Percentiles rank a stretch among this genome's conserved stretches.
Conservation (phyloP, 1,284 basidiomycete genomes). For the Taiwanofungus camphoratus region DNA sequence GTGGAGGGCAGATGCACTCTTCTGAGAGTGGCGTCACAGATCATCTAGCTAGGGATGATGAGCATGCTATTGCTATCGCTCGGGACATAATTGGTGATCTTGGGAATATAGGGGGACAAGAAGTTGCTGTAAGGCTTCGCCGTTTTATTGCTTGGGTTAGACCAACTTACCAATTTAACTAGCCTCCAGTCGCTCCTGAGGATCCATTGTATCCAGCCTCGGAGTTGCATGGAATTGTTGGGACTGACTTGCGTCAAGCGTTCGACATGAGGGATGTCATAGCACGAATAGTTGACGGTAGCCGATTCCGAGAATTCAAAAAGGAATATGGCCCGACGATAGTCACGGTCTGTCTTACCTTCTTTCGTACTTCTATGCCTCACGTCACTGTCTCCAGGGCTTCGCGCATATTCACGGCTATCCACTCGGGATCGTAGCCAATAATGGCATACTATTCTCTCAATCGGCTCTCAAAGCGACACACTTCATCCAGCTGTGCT, state of each 20-base stretch:
- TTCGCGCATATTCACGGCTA: slow-evolving; percentile 89
- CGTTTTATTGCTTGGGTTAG: not conserved
- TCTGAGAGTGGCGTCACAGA: slow-evolving; percentile 92
- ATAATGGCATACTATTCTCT: slow-evolving; percentile 93
- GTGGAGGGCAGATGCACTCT: slow-evolving; percentile 92
- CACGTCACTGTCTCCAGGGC: slow-evolving; percentile 43
- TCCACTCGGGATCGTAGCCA: slow-evolving; percentile 85
- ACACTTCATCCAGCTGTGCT: slow-evolving; percentile 93
- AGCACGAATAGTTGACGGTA: slow-evolving; percentile 86
- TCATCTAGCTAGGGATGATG: slow-evolving; percentile 84
- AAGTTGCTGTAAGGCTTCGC: slow-evolving; percentile 39
- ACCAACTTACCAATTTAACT: not conserved
- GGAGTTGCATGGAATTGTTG: slow-evolving; percentile 89
- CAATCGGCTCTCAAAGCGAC: slow-evolving; percentile 92
- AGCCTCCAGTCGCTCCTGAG: slow-evolving; percentile 59
- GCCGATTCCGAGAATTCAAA: slow-evolving; percentile 92
- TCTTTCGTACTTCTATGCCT: not conserved
- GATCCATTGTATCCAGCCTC: slow-evolving; percentile 75
- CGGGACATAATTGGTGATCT: slow-evolving; percentile 79
- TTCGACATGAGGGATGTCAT: slow-evolving; percentile 96
- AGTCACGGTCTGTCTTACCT: slow-evolving; percentile 56
- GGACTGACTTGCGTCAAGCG: slow-evolving; percentile 79
- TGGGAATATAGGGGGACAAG: slow-evolving; percentile 50
- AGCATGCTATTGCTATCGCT: slow-evolving; percentile 83
- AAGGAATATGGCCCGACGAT: slow-evolving; percentile 90